A percentile compares a stretch with the other conserved stretches of the same genome.
phyloP scores from a whole-genome alignment of 768 basidiomycete genomes.

The Hebeloma cylindrosporum region DNA sequence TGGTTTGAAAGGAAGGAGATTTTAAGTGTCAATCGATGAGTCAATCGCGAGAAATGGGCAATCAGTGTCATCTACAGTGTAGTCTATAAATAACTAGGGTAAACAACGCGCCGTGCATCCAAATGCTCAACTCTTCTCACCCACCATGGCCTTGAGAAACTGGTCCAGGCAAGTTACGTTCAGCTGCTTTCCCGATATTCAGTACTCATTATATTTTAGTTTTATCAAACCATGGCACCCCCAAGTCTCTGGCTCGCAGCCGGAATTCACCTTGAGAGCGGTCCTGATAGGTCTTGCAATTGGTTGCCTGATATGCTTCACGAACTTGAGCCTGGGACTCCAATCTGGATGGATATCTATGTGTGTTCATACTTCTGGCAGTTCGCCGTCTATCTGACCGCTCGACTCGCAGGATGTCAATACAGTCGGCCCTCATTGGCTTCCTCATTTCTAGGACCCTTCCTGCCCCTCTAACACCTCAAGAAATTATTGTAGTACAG shows the following conservation, averaged over 20 bases:
- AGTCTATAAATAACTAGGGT: slow-evolving; percentile 19
- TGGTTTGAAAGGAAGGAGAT: slow-evolving; percentile 8
- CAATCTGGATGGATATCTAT: slow-evolving; percentile 92
- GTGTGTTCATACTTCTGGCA: no score
- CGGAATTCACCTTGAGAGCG: slow-evolving; percentile 53
- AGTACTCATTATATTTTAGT: slow-evolving; percentile 8
- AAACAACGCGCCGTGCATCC: slow-evolving; percentile 21
- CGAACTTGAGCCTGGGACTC: slow-evolving; percentile 85
- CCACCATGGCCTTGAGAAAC: slow-evolving; percentile 20
- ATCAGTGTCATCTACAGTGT: slow-evolving; percentile 16
- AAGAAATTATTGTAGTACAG: slow-evolving; percentile 92
- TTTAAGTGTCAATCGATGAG: slow-evolving; percentile 16
- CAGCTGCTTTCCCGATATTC: not conserved
- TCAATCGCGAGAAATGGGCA: slow-evolving; percentile 8
- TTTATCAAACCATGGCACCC: slow-evolving; percentile 11
- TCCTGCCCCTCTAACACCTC: slow-evolving; percentile 74
- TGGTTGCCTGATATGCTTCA: slow-evolving; percentile 87
- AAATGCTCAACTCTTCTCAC: slow-evolving; percentile 2
- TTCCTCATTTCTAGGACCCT: slow-evolving; percentile 80
- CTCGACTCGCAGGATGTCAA: slow-evolving; percentile 72
- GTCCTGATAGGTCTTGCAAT: slow-evolving; percentile 78
- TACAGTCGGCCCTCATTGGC: slow-evolving; percentile 92
- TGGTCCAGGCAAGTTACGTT: slow-evolving; percentile 22
- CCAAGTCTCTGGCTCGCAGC: slow-evolving; percentile 26
- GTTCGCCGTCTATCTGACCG: no score